Conservation (phyloP, 345 rosid species). For the Hypericum perforatum region DNA sequence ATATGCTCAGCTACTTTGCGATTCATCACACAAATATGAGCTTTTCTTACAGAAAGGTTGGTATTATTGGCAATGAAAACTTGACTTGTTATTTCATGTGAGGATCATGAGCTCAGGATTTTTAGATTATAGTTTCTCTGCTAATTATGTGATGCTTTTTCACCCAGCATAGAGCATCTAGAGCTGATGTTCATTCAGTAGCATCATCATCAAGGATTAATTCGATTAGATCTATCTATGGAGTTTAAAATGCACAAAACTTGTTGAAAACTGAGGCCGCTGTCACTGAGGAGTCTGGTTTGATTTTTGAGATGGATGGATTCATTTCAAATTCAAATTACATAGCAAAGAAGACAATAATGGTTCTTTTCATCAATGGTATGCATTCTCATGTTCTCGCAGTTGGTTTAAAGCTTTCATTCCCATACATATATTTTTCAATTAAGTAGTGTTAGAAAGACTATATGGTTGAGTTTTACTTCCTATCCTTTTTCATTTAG, state of each 20-base stretch:
- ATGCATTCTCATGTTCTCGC: too few relatives aligned
- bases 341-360: conserved; percentile 73
- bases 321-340: conserved; percentile 71
- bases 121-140: too few relatives aligned
- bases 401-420: too few relatives aligned
- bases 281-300: conserved; percentile 34
- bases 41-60: conserved; percentile 90
- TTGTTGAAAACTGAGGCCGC: conserved; percentile 58
- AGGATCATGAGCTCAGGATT: too few relatives aligned
- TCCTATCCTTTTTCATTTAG: too few relatives aligned
- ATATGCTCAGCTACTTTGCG: conserved; percentile 75
- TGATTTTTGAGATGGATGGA: too few relatives aligned
- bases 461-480: too few relatives aligned
- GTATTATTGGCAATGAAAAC: conserved; percentile 7
- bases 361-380: conserved; percentile 96
- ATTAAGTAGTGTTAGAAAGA: too few relatives aligned
- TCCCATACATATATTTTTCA: too few relatives aligned
- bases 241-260: conserved; percentile 59
- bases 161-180: conserved; percentile 78
- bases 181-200: conserved; percentile 80
- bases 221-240: conserved; percentile 73
- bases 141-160: conserved; percentile 15
- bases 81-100: too few relatives aligned
- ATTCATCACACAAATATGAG: too few relatives aligned
- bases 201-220: conserved; percentile 66